Conservation (phyloP, 2,329 filamentous ascomycete genomes). For the Arachnomyces sp. region DNA sequence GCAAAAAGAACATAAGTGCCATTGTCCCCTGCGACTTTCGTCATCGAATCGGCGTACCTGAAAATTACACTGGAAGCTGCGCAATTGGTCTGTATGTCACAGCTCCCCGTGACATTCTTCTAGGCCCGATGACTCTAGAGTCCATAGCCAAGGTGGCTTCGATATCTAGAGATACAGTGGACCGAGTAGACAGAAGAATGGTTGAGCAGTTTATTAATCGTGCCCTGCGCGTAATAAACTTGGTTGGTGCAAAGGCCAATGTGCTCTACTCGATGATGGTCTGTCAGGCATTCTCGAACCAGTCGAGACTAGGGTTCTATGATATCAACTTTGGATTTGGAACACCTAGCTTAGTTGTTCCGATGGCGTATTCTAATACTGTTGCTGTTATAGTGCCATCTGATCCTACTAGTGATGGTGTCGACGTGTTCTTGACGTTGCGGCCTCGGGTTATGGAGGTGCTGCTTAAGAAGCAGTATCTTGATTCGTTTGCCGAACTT, state of each 20-base stretch:
- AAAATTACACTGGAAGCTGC: neutral
- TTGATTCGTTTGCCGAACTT: neutral
- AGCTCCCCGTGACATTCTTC: neutral
- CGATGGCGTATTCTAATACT: conserved; percentile 1
- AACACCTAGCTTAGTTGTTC: neutral
- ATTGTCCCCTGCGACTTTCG: conserved; percentile 5
- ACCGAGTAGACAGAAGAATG: neutral
- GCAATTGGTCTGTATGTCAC: conserved; percentile 1
- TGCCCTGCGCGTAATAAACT: neutral
- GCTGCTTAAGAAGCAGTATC: neutral
- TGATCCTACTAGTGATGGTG: neutral
- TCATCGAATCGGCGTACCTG: conserved; percentile 2
- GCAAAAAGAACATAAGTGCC: no score
- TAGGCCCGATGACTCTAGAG: neutral
- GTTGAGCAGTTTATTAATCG: conserved; percentile 1
- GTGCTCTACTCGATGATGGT: conserved; percentile 4
- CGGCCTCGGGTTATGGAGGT: neutral
- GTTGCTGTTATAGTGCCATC: conserved; percentile 2
- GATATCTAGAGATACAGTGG: neutral
- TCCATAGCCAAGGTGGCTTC: neutral
- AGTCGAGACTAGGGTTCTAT: conserved; percentile 2
- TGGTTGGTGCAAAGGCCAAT: conserved; percentile 1
- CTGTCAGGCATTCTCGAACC: conserved; percentile 3
- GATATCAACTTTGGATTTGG: conserved; percentile 1
- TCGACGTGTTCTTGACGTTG: neutral